Evolutionary conservation across 202 grass and related monocot species (phyloP).

Genomic region (Dendrocalamus latiflorus): DNA sequence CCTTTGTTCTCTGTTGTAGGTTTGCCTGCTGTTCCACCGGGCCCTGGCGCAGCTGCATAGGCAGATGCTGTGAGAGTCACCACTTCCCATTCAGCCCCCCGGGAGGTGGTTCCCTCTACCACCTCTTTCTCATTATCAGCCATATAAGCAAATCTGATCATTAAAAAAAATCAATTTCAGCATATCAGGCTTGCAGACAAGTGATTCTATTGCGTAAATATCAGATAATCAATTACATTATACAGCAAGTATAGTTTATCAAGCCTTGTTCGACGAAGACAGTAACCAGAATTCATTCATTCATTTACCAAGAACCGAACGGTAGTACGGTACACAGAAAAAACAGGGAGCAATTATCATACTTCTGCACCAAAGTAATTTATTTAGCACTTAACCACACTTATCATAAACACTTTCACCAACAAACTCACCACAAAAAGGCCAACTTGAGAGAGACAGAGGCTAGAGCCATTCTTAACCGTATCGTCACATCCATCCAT

Average conservation of each 20-base stretch:
- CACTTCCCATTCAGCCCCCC: constrained; percentile 73
- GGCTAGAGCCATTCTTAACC: no score
- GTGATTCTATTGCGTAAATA: neutral
- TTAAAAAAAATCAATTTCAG: neutral
- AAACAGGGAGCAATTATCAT: neutral
- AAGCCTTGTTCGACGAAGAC: neutral
- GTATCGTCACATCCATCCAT: no score
- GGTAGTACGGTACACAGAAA: neutral
- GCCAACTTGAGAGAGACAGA: no score
- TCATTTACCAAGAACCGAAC: neutral
- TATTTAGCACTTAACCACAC: neutral
- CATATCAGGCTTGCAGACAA: neutral
- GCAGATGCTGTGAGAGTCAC: constrained; percentile 69
- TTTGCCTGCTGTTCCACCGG: constrained; percentile 2
- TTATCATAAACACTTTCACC: neutral
- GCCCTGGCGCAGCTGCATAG: constrained; percentile 47
- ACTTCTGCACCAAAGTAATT: neutral
- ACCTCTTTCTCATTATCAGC: constrained; percentile 45
- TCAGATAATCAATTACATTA: neutral
- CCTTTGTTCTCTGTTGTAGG: neutral
- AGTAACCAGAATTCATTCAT: neutral
- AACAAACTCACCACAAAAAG: neutral
- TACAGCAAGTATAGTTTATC: neutral
- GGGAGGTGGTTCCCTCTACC: constrained; percentile 19
- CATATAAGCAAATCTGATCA: constrained; percentile 27